Evolutionary conservation across 73 alveolate species (phyloP).

Genomic region (Vitrella brassicaformis): DNA sequence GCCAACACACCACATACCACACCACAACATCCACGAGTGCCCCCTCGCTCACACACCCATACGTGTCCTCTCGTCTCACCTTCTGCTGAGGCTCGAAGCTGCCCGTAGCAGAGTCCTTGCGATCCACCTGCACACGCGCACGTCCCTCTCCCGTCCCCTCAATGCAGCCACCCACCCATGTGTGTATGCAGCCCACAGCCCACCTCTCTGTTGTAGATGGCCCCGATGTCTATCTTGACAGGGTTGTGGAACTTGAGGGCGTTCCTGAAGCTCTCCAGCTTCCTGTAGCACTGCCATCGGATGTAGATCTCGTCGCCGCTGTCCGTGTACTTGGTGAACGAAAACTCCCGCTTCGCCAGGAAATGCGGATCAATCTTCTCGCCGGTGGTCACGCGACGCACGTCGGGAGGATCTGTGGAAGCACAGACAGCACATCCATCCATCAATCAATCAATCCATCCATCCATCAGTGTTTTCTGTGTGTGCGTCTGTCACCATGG

Average conservation of each 20-base stretch:
- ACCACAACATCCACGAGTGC: not conserved
- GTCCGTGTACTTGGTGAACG: no score
- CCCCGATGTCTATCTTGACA: constrained; percentile 80
- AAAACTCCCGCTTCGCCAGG: no score
- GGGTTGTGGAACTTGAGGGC: constrained; percentile 57
- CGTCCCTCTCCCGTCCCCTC: no score
- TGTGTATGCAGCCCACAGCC: no score
- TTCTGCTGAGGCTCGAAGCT: not conserved
- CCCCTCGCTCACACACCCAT: not conserved
- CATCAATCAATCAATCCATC: no score
- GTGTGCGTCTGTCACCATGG: no score
- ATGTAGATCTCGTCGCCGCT: constrained; percentile 60
- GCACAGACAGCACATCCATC: no score
- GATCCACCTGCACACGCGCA: constrained; percentile 47
- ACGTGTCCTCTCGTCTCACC: not conserved
- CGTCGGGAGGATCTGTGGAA: no score
- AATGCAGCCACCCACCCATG: no score
- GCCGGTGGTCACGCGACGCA: no score
- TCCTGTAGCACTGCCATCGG: constrained; percentile 69
- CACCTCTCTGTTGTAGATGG: constrained; percentile 75
- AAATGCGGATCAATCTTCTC: no score
- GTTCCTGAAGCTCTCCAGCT: constrained; percentile 50
- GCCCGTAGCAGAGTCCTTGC: constrained; percentile 46
- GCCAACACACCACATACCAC: constrained; percentile 61
- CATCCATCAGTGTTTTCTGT: no score